Conservation (phyloP, 2,329 filamentous ascomycete genomes). For the Corniculantispora saksenae region DNA sequence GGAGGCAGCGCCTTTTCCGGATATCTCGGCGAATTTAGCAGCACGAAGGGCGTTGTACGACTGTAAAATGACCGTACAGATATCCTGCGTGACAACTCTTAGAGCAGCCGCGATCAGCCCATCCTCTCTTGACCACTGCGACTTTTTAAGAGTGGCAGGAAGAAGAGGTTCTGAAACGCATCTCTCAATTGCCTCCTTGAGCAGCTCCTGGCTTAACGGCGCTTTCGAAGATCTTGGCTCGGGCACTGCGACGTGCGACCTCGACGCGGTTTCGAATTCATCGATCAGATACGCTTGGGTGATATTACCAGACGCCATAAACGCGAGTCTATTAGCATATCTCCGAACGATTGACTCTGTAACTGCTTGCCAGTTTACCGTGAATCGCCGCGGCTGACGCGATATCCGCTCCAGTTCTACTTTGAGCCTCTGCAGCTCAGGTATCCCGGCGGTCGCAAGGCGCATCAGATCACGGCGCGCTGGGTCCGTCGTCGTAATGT, state of each 20-base stretch:
- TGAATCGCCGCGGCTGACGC: slow-evolving; percentile 30
- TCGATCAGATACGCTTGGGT: slow-evolving; percentile 33
- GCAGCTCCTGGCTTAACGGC: slow-evolving; percentile 7
- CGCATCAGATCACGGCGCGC: slow-evolving; percentile 36
- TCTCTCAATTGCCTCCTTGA: neutral
- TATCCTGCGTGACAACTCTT: slow-evolving; percentile 3
- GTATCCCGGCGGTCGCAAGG: slow-evolving; percentile 29
- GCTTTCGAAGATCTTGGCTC: slow-evolving; percentile 15
- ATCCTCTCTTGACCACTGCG: slow-evolving; percentile 16
- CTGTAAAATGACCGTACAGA: slow-evolving; percentile 20
- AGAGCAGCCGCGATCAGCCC: slow-evolving; percentile 20
- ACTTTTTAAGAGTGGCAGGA: neutral
- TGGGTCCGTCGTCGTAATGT: slow-evolving; percentile 45
- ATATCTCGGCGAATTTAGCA: neutral
- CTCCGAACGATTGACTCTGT: slow-evolving; percentile 66
- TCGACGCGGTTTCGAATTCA: slow-evolving; percentile 41
- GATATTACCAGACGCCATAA: slow-evolving; percentile 35
- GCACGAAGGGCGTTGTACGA: slow-evolving; percentile 13
- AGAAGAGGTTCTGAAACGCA: slow-evolving; percentile 6
- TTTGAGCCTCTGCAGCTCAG: slow-evolving; percentile 39
- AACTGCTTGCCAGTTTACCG: slow-evolving; percentile 65
- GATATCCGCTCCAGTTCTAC: slow-evolving; percentile 47
- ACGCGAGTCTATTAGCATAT: slow-evolving; percentile 56
- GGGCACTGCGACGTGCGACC: slow-evolving; percentile 45
- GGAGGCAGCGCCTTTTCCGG: neutral